A percentile compares a stretch with the other conserved stretches of the same genome.
These are phyloP conservation scores for Durusdinium trenchii DNA, from an alignment of 73 alveolate species.

Conservation along the genomic window DNA sequence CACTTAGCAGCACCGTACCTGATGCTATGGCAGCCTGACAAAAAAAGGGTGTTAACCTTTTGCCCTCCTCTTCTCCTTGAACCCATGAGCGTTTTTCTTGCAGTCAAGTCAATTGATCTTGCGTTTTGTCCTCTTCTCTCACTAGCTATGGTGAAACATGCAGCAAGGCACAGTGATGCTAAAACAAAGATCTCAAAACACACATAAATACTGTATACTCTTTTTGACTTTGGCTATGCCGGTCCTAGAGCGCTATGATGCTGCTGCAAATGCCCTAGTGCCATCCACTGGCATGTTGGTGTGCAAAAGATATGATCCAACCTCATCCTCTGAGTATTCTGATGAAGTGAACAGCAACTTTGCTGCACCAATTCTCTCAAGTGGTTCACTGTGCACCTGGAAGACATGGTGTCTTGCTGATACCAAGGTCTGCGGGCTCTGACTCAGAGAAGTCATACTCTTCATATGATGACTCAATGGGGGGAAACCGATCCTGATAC, in stretches of 20 bases:
- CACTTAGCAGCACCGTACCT: background rate
- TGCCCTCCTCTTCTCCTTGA: too few species aligned
- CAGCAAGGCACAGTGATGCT: background rate
- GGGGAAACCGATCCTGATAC: background rate
- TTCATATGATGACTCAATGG: background rate
- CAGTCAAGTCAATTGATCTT: background rate
- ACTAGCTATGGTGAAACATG: background rate
- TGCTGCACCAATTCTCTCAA: background rate
- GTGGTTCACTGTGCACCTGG: background rate
- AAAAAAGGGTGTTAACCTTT: background rate
- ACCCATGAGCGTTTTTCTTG: background rate
- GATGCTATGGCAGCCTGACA: background rate
- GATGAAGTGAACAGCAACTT: background rate
- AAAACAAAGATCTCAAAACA: background rate
- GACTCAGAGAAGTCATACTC: background rate
- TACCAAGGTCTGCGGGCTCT: background rate
- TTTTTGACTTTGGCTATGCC: background rate
- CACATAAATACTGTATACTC: background rate
- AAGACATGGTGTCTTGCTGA: background rate
- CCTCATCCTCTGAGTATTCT: background rate
- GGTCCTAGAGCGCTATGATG: conserved; percentile 36
- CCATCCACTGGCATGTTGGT: background rate
- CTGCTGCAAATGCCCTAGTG: background rate
- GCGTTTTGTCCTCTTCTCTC: background rate
- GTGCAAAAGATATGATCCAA: background rate